Evolutionary conservation across 1,139 yeast genomes (phyloP), one percentile per base, ranked within the genome.

Genomic region (Geotrichum cucujoidarum): DNA sequence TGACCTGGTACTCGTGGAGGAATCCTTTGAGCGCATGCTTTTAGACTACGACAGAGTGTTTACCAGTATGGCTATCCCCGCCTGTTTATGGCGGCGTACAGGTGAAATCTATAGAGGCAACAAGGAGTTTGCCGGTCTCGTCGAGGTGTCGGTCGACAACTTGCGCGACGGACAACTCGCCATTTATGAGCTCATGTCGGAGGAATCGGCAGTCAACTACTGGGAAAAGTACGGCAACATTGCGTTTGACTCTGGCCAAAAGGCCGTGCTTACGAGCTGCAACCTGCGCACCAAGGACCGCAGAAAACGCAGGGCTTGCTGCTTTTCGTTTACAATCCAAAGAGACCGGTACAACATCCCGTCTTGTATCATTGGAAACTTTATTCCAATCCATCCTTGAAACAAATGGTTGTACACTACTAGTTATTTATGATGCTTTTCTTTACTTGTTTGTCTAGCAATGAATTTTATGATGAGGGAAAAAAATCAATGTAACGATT

Each of bases 201-300:
- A 90, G 64, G 97, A 90, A 60, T 85, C 95, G 62, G 95, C 97
- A 6, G 97, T 92, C n/a, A 89, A 88, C 59, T 90, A 89, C 63
- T 92, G 97, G 97, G 97, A 92, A 63, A 90, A 90, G 65, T 92
- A 90, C 60, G 97, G 97, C 8, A 90, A 95, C 10, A 87, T 90
- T 62, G 97, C 97, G 1, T 90, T 92, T 67, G 97, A 90, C 60
- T 85, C 90, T 57, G 95, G 95, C 1, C 97, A 90, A 60, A 92
- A 92, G 63, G 96, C 97, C 0, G 96, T 92, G 6, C 69, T 92
- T 55, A 90, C 97, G 1, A 84, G 95, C 64, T 92, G 97, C 67
- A 87, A 85, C 61, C 71, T 92, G 53, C 74, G 95, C 60, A 83
- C 95, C 1, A 79, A 80, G 58, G 95, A 88, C 60, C 95, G 96